Percentiles rank a stretch among this genome's conserved stretches.
Evolutionary conservation across 1,284 basidiomycete genomes (phyloP).

Genomic region (Ganoderma lucidum): DNA sequence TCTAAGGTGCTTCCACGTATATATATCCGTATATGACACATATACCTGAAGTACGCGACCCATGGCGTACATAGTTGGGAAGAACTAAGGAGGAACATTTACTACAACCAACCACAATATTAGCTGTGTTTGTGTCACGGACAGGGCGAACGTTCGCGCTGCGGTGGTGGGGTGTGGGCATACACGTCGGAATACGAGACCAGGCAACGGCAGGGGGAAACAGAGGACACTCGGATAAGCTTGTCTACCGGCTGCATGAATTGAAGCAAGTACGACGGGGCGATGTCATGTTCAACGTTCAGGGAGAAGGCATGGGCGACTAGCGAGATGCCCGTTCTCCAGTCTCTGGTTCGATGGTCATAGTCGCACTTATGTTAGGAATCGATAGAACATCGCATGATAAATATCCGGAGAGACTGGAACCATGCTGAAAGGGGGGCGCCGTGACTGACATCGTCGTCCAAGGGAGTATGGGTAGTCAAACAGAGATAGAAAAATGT

Average conservation of each 20-base stretch:
- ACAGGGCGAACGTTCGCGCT: no score
- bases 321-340: not conserved
- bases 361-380: not conserved
- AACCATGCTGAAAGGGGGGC: not conserved
- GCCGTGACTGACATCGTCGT: not conserved
- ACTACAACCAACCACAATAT: no score
- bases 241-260: not conserved
- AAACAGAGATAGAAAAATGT: constrained; percentile 19
- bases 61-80: no score
- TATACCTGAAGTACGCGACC: no score
- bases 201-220: not conserved
- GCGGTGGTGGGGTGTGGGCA: no score
- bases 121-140: no score
- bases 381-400: not conserved
- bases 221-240: not conserved
- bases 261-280: no score
- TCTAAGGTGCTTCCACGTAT: constrained; percentile 1
- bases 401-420: not conserved
- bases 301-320: not conserved
- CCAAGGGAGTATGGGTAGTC: not conserved
- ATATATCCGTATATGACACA: no score
- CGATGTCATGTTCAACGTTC: not conserved
- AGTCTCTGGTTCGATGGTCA: not conserved
- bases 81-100: no score
- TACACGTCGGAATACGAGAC: no score